Evolutionary conservation across 2,329 filamentous ascomycete species (phyloP).

Genomic region (Tolypocladium pustulatum): DNA sequence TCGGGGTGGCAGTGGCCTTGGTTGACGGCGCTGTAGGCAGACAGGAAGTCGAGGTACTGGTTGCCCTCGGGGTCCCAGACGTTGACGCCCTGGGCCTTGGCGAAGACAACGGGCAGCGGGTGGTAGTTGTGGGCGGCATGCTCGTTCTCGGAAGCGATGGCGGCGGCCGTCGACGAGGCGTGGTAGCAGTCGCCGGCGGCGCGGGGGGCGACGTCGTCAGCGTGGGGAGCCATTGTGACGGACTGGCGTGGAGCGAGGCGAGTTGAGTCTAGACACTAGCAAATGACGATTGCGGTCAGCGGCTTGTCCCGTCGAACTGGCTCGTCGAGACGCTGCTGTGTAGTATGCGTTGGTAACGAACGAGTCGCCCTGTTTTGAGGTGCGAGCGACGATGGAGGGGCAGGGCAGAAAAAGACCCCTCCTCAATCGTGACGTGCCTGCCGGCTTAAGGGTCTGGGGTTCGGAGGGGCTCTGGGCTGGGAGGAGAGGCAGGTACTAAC

Average conservation of each 20-base stretch:
- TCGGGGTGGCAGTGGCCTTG: slow-evolving; percentile 97
- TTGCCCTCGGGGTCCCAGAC: slow-evolving; percentile 97
- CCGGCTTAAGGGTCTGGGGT: background rate
- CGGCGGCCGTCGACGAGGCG: slow-evolving; percentile 64
- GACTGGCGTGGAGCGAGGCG: background rate
- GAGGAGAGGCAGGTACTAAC: background rate
- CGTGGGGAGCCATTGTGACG: slow-evolving; percentile 47
- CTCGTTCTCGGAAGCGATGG: slow-evolving; percentile 71
- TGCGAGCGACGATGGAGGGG: background rate
- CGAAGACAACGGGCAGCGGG: slow-evolving; percentile 87
- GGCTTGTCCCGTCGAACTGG: background rate
- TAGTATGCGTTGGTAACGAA: background rate
- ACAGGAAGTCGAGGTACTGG: slow-evolving; percentile 95
- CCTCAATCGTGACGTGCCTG: background rate
- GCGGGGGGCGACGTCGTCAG: slow-evolving; percentile 27
- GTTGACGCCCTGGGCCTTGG: slow-evolving; percentile 70
- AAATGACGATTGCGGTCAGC: background rate
- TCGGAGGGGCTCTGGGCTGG: background rate
- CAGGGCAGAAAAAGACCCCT: background rate
- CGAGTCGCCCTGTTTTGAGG: background rate
- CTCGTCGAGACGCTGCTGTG: background rate
- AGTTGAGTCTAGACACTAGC: background rate
- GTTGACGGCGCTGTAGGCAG: slow-evolving; percentile 95
- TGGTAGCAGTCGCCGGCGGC: slow-evolving; percentile 43
- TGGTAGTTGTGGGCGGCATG: slow-evolving; percentile 98